These are phyloP conservation scores for Eutypa lata DNA, from an alignment of 2,329 filamentous ascomycete species.

Conservation along the genomic window DNA sequence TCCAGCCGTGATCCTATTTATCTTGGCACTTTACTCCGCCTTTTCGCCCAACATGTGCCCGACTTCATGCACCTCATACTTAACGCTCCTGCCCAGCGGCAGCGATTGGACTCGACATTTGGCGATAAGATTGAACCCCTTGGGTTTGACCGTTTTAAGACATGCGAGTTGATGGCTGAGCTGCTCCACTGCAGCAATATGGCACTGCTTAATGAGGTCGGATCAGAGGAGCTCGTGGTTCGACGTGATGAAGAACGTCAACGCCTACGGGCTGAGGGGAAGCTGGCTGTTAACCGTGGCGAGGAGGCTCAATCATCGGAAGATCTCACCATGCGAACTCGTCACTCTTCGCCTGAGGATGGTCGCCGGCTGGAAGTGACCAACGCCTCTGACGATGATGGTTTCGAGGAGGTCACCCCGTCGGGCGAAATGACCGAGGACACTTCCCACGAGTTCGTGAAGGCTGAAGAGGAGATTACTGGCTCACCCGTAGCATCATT, in stretches of 20 bases:
- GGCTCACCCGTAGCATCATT: slow-evolving; percentile 36
- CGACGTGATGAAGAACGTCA: slow-evolving; percentile 79
- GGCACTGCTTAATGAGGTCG: slow-evolving; percentile 88
- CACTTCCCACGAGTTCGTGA: slow-evolving; percentile 65
- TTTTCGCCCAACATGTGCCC: slow-evolving; percentile 88
- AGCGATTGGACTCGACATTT: slow-evolving; percentile 81
- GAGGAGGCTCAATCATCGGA: slow-evolving; percentile 52
- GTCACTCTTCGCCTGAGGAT: slow-evolving; percentile 52
- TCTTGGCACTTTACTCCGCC: slow-evolving; percentile 79
- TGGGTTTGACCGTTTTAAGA: slow-evolving; percentile 97
- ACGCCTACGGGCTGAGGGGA: slow-evolving; percentile 72
- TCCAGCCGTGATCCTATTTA: slow-evolving; percentile 93
- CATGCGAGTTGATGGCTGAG: slow-evolving; percentile 97
- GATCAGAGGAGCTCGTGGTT: slow-evolving; percentile 82
- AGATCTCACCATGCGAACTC: slow-evolving; percentile 57
- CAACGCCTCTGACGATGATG: slow-evolving; percentile 83
- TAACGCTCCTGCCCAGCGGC: slow-evolving; percentile 69
- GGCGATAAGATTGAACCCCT: slow-evolving; percentile 88
- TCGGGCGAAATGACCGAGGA: slow-evolving; percentile 70
- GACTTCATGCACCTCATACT: slow-evolving; percentile 91
- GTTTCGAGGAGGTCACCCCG: slow-evolving; percentile 83
- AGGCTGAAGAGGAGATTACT: slow-evolving; percentile 53
- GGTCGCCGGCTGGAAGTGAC: slow-evolving; percentile 72
- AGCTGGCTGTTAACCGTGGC: slow-evolving; percentile 51
- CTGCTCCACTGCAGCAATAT: slow-evolving; percentile 98